Percentiles rank a stretch among this genome's conserved stretches.
Conservation (phyloP, 2,329 filamentous ascomycete species). For the Alternaria brassicae region DNA sequence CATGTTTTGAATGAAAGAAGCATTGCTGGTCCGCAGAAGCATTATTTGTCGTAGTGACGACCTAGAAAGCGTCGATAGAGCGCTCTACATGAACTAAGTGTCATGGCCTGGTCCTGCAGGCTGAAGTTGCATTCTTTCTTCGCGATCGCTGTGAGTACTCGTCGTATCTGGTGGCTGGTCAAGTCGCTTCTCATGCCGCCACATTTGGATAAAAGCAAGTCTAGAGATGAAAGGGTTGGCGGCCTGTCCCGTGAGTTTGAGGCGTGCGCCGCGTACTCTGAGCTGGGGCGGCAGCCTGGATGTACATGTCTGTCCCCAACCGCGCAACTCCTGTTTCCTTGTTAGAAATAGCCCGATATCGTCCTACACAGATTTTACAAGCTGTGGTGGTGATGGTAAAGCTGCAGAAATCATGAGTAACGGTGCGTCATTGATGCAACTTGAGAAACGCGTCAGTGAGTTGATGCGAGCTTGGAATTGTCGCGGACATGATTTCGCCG, state of each 20-base stretch:
- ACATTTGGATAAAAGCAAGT: background rate
- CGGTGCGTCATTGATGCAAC: background rate
- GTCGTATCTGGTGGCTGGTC: background rate
- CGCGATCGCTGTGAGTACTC: background rate
- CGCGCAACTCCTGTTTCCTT: background rate
- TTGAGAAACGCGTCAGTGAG: background rate
- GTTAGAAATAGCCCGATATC: background rate
- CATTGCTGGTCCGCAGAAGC: background rate
- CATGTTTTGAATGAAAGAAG: background rate
- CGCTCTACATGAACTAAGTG: background rate
- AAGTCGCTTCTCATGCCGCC: background rate
- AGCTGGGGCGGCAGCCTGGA: background rate
- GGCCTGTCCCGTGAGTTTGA: background rate
- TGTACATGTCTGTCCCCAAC: background rate
- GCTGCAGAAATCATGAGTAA: background rate
- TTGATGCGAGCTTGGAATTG: background rate
- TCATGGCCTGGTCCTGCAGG: background rate
- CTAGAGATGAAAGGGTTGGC: background rate
- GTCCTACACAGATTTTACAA: background rate
- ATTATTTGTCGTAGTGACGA: background rate
- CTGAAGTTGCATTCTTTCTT: background rate
- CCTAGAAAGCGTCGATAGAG: background rate
- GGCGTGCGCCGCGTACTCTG: background rate
- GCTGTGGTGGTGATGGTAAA: background rate
- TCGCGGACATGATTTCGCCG: background rate